Conservation (phyloP, 495 filamentous ascomycete species). For the Aspergillus cristatus region DNA sequence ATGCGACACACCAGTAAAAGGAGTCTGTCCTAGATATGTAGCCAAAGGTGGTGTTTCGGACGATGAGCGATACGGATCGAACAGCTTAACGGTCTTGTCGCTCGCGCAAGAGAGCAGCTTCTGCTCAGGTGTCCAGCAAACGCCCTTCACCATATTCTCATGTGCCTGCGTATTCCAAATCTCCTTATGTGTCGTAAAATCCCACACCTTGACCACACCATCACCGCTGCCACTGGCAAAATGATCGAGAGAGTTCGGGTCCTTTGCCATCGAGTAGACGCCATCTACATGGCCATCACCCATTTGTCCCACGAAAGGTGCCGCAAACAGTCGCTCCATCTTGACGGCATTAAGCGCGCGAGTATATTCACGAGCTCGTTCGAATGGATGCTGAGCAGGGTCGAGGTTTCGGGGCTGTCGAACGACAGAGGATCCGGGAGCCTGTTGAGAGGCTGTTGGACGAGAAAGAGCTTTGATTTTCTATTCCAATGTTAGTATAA, state of each 20-base stretch:
- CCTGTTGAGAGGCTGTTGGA: constrained; percentile 64
- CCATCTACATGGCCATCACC: constrained; percentile 92
- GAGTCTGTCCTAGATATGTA: constrained; percentile 71
- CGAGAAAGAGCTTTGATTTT: constrained; percentile 92
- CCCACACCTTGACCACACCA: constrained; percentile 91
- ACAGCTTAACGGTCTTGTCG: constrained; percentile 81
- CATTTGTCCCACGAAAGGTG: constrained; percentile 81
- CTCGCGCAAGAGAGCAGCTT: constrained; percentile 85
- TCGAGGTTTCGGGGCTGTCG: constrained; percentile 81
- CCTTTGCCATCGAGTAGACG: constrained; percentile 67
- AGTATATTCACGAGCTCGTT: constrained; percentile 86
- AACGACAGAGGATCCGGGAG: constrained; percentile 64
- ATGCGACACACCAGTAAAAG: constrained; percentile 77
- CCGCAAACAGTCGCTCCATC: constrained; percentile 89
- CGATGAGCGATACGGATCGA: constrained; percentile 73
- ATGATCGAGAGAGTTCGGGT: constrained; percentile 55
- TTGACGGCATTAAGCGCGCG: constrained; percentile 86
- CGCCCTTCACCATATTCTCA: constrained; percentile 81
- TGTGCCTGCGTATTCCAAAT: constrained; percentile 74
- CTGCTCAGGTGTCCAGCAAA: constrained; percentile 76
- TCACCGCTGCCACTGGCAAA: constrained; percentile 77
- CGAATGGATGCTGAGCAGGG: constrained; percentile 89
- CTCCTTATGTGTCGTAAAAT: constrained; percentile 69
- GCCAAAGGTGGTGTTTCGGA: constrained; percentile 55
- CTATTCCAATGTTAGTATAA: constrained; percentile 27